These are phyloP conservation scores for Lactifluus echinatus DNA, from an alignment of 768 basidiomycete genomes.

Conservation along the genomic window DNA sequence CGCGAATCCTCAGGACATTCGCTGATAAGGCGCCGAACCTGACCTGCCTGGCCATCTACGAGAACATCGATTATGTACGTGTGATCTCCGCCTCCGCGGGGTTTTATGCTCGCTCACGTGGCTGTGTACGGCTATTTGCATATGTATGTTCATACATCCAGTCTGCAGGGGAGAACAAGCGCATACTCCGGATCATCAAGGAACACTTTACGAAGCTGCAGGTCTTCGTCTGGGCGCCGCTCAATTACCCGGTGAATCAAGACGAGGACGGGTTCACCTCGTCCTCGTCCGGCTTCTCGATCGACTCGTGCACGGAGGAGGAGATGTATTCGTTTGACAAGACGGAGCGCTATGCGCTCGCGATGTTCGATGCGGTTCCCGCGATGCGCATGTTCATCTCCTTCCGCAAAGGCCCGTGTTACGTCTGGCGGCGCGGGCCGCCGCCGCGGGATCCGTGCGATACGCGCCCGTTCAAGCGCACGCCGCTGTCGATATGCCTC, in stretches of 20 bases:
- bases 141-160: not conserved
- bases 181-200: conserved; percentile 9
- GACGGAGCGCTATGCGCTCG: conserved; percentile 13
- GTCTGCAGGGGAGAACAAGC: conserved; percentile 16
- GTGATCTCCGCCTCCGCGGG: not conserved
- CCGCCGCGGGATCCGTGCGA: not conserved
- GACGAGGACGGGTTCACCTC: conserved; percentile 7
- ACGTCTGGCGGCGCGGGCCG: conserved; percentile 8
- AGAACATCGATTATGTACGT: conserved; percentile 16
- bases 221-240: conserved; percentile 18
- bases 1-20: conserved; percentile 7
- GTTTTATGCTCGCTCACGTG: not conserved
- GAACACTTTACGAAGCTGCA: conserved; percentile 10
- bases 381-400: conserved; percentile 17
- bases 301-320: conserved; percentile 11
- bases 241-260: not conserved
- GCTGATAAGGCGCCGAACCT: conserved; percentile 9
- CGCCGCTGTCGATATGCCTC: not conserved
- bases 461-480: not conserved
- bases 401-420: conserved; percentile 8
- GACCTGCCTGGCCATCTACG: conserved; percentile 14
- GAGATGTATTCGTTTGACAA: conserved; percentile 10
- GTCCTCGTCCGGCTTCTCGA: conserved; percentile 12
- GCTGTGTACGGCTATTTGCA: not conserved
- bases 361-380: conserved; percentile 11